Percentiles rank a stretch among this genome's conserved stretches.
phyloP scores from a whole-genome alignment of 768 basidiomycete genomes.

The Trichaptum fuscoviolaceum region DNA sequence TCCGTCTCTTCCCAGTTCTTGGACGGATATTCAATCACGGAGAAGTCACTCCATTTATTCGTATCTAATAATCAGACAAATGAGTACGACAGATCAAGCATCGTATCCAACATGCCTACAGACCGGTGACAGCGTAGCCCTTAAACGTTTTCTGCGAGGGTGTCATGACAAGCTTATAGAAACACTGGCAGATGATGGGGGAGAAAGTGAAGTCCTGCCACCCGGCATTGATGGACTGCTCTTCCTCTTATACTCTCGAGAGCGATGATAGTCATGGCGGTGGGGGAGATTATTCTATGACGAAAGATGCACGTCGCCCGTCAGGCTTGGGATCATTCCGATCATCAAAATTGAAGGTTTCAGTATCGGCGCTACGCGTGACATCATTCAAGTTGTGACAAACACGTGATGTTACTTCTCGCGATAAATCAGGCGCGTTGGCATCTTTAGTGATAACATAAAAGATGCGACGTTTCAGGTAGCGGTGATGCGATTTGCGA shows the following conservation, averaged over 20 bases:
- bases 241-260: not conserved
- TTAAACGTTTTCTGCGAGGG: constrained; percentile 9
- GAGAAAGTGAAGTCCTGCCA: not conserved
- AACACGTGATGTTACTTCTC: too few species aligned
- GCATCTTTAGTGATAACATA: too few species aligned
- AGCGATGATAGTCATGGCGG: not conserved
- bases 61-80: not conserved
- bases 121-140: constrained; percentile 16
- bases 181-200: not conserved
- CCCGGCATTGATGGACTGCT: not conserved
- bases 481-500: too few species aligned
- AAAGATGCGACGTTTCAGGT: too few species aligned
- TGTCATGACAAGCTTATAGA: not conserved
- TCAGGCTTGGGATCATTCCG: not conserved
- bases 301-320: not conserved
- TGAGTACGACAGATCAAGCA: constrained; percentile 29
- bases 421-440: too few species aligned
- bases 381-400: too few species aligned
- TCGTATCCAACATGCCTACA: not conserved
- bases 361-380: too few species aligned
- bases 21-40: constrained; percentile 44
- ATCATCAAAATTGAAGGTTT: too few species aligned
- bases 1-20: constrained; percentile 49
- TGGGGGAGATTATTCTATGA: not conserved
- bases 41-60: constrained; percentile 31